Evolutionary conservation across 495 filamentous ascomycete genomes (phyloP).

Genomic region (Corynascus novoguineensis): DNA sequence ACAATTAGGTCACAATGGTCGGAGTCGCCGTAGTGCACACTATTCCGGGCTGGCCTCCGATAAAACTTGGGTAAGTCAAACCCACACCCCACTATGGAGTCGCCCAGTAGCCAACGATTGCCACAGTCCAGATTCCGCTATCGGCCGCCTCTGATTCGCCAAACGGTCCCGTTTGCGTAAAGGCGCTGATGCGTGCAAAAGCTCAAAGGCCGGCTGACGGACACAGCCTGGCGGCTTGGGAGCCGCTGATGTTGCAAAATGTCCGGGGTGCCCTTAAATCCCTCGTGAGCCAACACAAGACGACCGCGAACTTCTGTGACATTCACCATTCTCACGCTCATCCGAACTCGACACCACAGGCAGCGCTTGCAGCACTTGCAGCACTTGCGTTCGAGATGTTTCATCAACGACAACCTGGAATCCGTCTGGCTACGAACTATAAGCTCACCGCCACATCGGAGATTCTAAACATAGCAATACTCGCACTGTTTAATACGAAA

Average conservation of each 20-base stretch:
- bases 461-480: neutral
- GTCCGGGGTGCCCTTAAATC: neutral
- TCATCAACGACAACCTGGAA: no score
- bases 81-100: neutral
- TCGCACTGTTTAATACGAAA: neutral
- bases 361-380: neutral
- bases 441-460: neutral
- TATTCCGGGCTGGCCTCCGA: no score
- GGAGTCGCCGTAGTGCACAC: no score
- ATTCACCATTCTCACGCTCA: neutral
- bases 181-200: constrained; percentile 1
- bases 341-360: neutral
- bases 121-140: neutral
- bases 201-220: neutral
- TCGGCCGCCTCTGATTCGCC: neutral
- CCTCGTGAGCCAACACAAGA: neutral
- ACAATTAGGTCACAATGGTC: no score
- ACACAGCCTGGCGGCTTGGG: neutral
- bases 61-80: no score
- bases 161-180: neutral
- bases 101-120: neutral
- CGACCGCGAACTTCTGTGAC: neutral
- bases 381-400: no score
- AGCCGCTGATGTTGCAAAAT: neutral
- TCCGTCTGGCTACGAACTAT: no score